Percentiles rank a stretch among this genome's conserved stretches.
Evolutionary conservation across 169 alveolate species (phyloP).

Genomic region (Plasmodium sp.): DNA sequence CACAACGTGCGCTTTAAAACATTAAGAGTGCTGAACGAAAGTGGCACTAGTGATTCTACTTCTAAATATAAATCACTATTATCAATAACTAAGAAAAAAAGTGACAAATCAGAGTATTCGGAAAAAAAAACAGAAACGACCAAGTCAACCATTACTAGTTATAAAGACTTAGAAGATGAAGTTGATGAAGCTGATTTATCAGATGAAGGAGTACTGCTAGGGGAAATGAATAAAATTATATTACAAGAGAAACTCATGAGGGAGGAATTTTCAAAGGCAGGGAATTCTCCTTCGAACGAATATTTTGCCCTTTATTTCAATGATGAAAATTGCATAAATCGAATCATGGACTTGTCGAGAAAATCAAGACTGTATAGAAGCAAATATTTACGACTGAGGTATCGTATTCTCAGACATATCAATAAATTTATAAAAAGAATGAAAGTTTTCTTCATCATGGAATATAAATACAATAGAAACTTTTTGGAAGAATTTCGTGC

Average conservation of each 20-base stretch:
- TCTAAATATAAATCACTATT: neutral
- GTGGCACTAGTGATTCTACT: neutral
- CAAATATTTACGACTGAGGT: neutral
- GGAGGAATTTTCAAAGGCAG: neutral
- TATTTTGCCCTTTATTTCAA: neutral
- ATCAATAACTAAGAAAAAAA: neutral
- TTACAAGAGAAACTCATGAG: neutral
- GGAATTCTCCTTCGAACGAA: neutral
- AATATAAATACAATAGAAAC: neutral
- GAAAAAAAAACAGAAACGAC: neutral
- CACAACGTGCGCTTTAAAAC: neutral
- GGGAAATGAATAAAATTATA: conserved; percentile 10
- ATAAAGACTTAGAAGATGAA: neutral
- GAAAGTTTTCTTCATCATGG: neutral
- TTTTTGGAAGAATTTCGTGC: neutral
- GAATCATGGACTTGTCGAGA: conserved; percentile 11
- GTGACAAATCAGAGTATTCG: neutral
- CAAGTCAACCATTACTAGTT: neutral
- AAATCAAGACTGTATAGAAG: conserved; percentile 17
- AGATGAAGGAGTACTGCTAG: neutral
- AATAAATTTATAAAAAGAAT: neutral
- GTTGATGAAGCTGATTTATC: neutral
- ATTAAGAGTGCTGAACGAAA: neutral
- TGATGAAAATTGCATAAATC: neutral
- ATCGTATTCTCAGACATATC: neutral